A percentile compares a stretch with the other conserved stretches of the same genome.
These are phyloP conservation scores for Debaryomyces maramus DNA, from an alignment of 805 yeast species.

Conservation along the genomic window DNA sequence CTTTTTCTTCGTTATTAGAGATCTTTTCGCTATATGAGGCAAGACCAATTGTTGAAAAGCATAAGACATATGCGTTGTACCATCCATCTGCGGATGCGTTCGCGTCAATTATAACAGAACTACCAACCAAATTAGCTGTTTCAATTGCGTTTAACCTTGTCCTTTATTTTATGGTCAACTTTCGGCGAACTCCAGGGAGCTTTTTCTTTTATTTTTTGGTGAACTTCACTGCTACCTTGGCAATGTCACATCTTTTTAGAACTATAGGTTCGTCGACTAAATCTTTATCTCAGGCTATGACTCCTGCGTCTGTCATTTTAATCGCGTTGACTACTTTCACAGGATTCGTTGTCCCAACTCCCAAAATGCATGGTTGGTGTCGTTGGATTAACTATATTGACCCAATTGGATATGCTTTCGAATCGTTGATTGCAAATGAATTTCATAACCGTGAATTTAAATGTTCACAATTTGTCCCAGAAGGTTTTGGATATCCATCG, in stretches of 20 bases:
- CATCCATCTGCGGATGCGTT: constrained; percentile 66
- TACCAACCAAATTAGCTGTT: constrained; percentile 49
- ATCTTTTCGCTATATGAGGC: not conserved
- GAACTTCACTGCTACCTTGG: constrained; percentile 43
- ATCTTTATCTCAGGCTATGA: constrained; percentile 55
- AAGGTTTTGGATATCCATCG: constrained; percentile 32
- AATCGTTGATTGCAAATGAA: constrained; percentile 58
- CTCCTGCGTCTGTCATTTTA: constrained; percentile 54
- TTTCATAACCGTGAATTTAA: constrained; percentile 46
- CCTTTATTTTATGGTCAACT: constrained; percentile 54
- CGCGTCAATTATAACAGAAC: constrained; percentile 59
- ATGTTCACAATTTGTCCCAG: constrained; percentile 52
- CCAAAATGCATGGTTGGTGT: constrained; percentile 61
- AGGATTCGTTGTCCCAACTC: constrained; percentile 60
- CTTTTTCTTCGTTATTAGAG: constrained; percentile 57
- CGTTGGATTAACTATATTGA: constrained; percentile 63
- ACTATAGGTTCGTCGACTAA: constrained; percentile 50
- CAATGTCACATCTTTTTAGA: constrained; percentile 59
- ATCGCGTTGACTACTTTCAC: constrained; percentile 50
- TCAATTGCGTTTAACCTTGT: constrained; percentile 49
- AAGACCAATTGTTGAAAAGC: constrained; percentile 54
- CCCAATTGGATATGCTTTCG: constrained; percentile 59
- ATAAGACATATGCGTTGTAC: constrained; percentile 54
- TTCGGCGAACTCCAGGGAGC: constrained; percentile 51
- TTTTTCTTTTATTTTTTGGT: constrained; percentile 55